Conservation (phyloP, 176 grass and related monocot genomes). For the Bonia amplexicaulis region DNA sequence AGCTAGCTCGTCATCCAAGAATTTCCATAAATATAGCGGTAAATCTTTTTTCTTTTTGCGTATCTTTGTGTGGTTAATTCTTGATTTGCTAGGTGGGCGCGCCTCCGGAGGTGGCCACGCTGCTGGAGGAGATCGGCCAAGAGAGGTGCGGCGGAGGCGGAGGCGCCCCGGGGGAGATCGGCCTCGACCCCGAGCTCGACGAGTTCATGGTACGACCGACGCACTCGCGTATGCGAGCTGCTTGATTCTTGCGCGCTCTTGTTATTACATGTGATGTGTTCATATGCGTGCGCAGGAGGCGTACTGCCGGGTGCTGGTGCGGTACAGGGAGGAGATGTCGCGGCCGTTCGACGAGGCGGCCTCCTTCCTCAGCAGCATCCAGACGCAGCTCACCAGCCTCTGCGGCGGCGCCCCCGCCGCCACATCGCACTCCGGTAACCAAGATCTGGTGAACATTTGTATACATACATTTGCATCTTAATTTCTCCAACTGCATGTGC, state of each 20-base stretch:
- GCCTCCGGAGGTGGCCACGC: constrained; percentile 71
- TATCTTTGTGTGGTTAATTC: constrained; percentile 1
- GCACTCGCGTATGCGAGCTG: neutral
- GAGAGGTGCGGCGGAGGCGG: constrained; percentile 34
- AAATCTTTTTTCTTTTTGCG: neutral
- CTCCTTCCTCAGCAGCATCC: constrained; percentile 82
- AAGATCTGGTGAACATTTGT: neutral
- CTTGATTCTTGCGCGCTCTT: neutral
- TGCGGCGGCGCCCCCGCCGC: constrained; percentile 43
- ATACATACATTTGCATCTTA: neutral
- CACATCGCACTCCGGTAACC: constrained; percentile 37
- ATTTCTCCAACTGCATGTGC: neutral
- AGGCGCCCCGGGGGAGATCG: constrained; percentile 30
- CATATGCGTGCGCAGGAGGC: constrained; percentile 42
- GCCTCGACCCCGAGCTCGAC: constrained; percentile 89
- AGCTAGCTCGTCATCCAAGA: neutral
- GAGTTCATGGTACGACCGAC: constrained; percentile 76
- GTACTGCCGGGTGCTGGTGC: constrained; percentile 66
- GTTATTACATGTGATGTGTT: constrained; percentile 60
- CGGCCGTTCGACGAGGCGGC: constrained; percentile 88
- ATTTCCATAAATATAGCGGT: neutral
- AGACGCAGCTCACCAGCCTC: constrained; percentile 67
- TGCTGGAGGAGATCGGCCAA: constrained; percentile 75
- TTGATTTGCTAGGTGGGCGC: constrained; percentile 64
- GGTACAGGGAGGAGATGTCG: constrained; percentile 89